Evolutionary conservation across 768 basidiomycete genomes (phyloP).

Genomic region (Suillus spraguei): DNA sequence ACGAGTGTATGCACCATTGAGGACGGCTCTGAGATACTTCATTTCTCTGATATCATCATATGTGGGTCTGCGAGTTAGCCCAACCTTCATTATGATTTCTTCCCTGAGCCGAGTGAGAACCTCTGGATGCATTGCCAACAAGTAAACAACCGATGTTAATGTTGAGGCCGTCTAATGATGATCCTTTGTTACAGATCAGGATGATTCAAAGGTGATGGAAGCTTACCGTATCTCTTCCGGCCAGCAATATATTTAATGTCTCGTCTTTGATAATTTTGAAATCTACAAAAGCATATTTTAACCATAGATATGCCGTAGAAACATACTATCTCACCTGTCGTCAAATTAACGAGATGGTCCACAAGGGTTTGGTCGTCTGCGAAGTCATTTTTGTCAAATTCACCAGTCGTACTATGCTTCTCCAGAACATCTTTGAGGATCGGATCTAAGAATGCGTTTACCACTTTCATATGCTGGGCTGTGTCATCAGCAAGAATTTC

Average conservation of each 20-base stretch:
- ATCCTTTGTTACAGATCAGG: conserved; percentile 2
- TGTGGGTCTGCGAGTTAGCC: conserved; percentile 36
- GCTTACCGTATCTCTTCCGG: conserved; percentile 46
- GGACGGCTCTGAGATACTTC: conserved; percentile 33
- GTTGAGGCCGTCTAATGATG: conserved; percentile 42
- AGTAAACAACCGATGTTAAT: conserved; percentile 47
- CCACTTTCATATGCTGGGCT: conserved; percentile 37
- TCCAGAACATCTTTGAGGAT: conserved; percentile 39
- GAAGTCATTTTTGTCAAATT: conserved; percentile 16
- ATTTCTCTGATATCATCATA: conserved; percentile 40
- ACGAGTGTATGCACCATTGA: conserved; percentile 38
- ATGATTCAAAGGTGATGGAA: neutral
- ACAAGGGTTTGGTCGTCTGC: conserved; percentile 42
- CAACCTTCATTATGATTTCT: conserved; percentile 44
- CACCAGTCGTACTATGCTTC: conserved; percentile 21
- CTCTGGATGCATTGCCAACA: conserved; percentile 47
- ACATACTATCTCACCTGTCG: conserved; percentile 32
- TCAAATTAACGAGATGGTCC: conserved; percentile 41
- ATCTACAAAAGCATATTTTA: conserved; percentile 21
- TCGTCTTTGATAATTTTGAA: conserved; percentile 41
- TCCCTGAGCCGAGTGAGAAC: conserved; percentile 42
- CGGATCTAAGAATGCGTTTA: conserved; percentile 42
- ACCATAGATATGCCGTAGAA: neutral
- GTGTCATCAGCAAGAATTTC: conserved; percentile 39
- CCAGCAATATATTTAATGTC: conserved; percentile 45